Evolutionary conservation across 306 rosid genomes (phyloP), one percentile per base, ranked within the genome.

Genomic region (Gynostemma pentaphyllum): DNA sequence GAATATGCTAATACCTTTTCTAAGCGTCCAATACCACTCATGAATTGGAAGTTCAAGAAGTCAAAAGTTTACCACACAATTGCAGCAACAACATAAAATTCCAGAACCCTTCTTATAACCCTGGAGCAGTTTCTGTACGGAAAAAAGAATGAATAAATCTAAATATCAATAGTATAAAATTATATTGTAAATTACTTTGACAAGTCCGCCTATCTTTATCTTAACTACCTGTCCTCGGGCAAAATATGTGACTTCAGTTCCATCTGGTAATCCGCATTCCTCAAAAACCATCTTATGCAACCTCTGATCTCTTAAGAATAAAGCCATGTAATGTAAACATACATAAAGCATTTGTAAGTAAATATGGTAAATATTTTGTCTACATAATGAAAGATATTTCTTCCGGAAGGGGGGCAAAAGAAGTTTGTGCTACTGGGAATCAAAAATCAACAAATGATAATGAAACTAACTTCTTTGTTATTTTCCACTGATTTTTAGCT

Each of bases 201-300:
- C 14, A 47, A 59, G 69, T 54, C 63, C 41, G 28, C 41, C 47
- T 68, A 72, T 74, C 50, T 71, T 70, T 56, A 32, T 45, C 62
- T 5, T 63, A 73, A 71, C 68, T 73, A 91, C 98, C 98, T 92
- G 87, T 68, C 96, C 99, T 14, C 99, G 89, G 23, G 94, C 96
- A 79, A 84, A 92, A 84, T 92, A 92, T 47, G 95, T 95, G 52
- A 92, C 87, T 84, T 82, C 95, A 41, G 95, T 82, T 78, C 99
- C 99, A 81, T 92, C 95, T 68, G 95, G 99, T 71, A 92, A 78
- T 68, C 95, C 99, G 74, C 74, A 82, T 55, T 92, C 87, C 82
- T 92, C 96, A 70, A 92, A 92, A 75, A 92, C 90, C 79, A 92
- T 70, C 81, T 82, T 92, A 82, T 92, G 96, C 66, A 92, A 61